Evolutionary conservation across 768 basidiomycete species (phyloP), one percentile per base, ranked within the genome.

Genomic region (Pleurotus citrinopileatus): DNA sequence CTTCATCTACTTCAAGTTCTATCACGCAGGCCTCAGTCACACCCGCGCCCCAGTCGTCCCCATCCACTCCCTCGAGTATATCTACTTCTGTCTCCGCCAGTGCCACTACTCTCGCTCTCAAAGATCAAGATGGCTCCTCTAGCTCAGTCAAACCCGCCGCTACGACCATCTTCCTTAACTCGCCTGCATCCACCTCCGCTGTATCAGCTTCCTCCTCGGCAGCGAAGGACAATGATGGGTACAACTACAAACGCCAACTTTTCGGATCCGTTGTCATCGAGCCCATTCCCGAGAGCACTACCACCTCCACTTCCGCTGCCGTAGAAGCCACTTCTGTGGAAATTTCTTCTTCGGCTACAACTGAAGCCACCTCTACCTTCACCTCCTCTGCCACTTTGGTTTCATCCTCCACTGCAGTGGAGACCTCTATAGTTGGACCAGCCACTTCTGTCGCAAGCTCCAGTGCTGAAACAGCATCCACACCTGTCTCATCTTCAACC

Each of bases 221-320:
- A 26, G 44, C 38, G 29, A 46, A 47, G 12, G 54, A 57, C 36
- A 55, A 15, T 48, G 47, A 53, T 50, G 46, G 15, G 42, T 40
- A 25, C 52, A 28, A 42, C 44, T 52, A 38, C 43, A 17, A 43
- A 26, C 43, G 45, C 38, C 45, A 53, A 51, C 50, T 51, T 13
- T 34, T 34, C 32, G 23, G 23, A 47, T 54, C 28, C 20, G 43
- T 53, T 15, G 26, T 51, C 22, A 48, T 57, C 17, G 37, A 55
- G 45, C 28, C 60, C 34, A 46, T 55, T 23, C 47, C 62, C 45
- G 42, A 56, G 8, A 56, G 56, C 15, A 34, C 56, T 29, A 44
- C 26, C 3, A 42, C 42, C 29, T 25, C 28, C 9, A 42, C 42
- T 22, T 12, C 42, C 6, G 47, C 56, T 1, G 23, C 58, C 10